Percentiles rank a stretch among this genome's conserved stretches.
phyloP scores from a whole-genome alignment of 2,329 filamentous ascomycete species.

The Magnaporthiopsis rhizophila region DNA sequence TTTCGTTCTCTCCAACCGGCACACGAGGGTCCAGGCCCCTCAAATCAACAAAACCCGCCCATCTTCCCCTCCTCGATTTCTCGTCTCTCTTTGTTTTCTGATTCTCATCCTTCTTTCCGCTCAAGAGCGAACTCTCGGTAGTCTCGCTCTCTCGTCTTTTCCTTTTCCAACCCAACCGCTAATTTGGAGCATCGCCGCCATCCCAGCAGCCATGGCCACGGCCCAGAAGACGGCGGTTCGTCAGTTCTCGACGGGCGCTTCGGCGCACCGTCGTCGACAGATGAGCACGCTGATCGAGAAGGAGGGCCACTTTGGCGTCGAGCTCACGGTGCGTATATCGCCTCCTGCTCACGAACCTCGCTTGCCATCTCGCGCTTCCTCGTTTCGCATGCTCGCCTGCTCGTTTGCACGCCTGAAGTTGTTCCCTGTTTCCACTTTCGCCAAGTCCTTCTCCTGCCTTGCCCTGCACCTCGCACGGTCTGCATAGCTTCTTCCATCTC shows the following conservation, averaged over 20 bases:
- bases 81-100: not conserved
- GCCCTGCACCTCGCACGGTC: not conserved
- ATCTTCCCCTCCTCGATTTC: not conserved
- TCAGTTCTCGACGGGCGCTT: slow-evolving; percentile 36
- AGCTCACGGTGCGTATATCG: slow-evolving; percentile 32
- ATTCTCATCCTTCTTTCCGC: slow-evolving; percentile 2
- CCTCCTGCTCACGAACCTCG: too few species aligned
- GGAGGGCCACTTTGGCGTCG: slow-evolving; percentile 34
- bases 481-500: not conserved
- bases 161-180: not conserved
- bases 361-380: not conserved
- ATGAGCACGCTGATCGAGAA: slow-evolving; percentile 37
- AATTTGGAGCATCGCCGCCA: not conserved
- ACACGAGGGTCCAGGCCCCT: not conserved
- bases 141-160: not conserved
- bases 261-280: slow-evolving; percentile 36
- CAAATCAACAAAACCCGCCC: not conserved
- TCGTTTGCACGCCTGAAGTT: not conserved
- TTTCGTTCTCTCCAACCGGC: not conserved
- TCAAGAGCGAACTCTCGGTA: not conserved
- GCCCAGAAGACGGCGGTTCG: slow-evolving; percentile 18
- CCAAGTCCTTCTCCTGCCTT: not conserved
- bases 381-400: not conserved
- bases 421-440: not conserved
- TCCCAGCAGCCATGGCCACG: slow-evolving; percentile 18